Evolutionary conservation across 1,139 yeast genomes (phyloP), one percentile per base, ranked within the genome.

Genomic region (Candida frijolesensis): DNA sequence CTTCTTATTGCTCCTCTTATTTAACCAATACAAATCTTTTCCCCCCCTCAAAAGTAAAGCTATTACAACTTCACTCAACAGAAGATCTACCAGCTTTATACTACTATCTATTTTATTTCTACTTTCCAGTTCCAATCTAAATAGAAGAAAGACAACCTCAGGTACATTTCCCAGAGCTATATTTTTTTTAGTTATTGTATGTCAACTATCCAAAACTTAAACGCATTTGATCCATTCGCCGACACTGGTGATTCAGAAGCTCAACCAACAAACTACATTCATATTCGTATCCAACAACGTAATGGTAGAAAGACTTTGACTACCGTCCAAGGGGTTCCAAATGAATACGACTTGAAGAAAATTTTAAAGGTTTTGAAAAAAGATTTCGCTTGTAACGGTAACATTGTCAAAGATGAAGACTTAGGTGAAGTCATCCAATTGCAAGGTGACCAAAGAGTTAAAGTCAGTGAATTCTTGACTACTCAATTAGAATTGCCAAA

Each of bases 211-310:
- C 96, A 92, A 82, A 92, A 92, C 84, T 85, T 94, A 78, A 92
- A 88, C 83, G 86, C 97, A 64, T 92, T 92, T 83, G 96, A 94
- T 79, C 99, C 99, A 62, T 94, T 94, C 86, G 97, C 98, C 85
- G 99, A 94, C 76, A 92, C 97, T 76, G 98, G 97, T 82, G 98
- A 94, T 84, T 96, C 95, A 78, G 97, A 92, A 74, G 89, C 96
- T 64, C 95, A 92, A 78, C 88, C 96, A 67, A 86, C 96, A 57
- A 91, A 89, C 79, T 90, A 91, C 78, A 89, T 94, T 72, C 99
- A 92, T 76, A 91, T 94, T 71, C 96, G 99, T 83, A 92, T 95
- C 71, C 99, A 94, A 78, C 99, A 94, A 80, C 95, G 99, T 83
- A 94, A 94, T 81, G 99, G 99, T 72, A 92, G 99, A 79, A 94